These are phyloP conservation scores for Beta vulgaris DNA, from an alignment of 148 eudicot genomes.

Conservation along the genomic window DNA sequence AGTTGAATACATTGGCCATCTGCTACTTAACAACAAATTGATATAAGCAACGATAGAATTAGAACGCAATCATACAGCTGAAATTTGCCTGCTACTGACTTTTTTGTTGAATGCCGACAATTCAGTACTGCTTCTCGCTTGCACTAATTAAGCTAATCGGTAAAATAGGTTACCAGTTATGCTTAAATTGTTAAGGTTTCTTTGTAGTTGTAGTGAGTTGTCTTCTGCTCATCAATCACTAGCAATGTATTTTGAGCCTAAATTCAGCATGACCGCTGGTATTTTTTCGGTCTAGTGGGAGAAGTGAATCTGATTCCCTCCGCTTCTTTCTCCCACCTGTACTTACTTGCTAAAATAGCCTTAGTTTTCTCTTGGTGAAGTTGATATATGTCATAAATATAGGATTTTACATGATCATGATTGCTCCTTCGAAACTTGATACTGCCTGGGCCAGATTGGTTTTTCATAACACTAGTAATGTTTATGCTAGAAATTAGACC, in stretches of 20 bases:
- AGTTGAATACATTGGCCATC: neutral
- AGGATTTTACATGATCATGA: neutral
- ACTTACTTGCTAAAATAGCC: no score
- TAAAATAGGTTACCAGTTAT: neutral
- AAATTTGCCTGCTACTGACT: neutral
- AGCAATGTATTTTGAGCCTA: neutral
- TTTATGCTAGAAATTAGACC: neutral
- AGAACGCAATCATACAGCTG: neutral
- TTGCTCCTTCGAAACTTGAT: neutral
- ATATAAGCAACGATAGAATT: no score
- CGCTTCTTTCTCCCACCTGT: no score
- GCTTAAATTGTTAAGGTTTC: neutral
- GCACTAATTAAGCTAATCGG: neutral
- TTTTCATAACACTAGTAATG: neutral
- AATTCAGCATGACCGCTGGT: neutral
- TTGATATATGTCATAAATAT: neutral
- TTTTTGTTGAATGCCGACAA: neutral
- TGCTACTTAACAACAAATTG: neutral
- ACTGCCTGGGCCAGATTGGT: neutral
- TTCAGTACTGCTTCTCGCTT: neutral
- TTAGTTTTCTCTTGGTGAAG: neutral
- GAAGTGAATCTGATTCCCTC: neutral
- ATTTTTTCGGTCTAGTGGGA: neutral
- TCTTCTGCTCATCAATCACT: no score
- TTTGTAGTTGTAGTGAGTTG: neutral